phyloP scores from a whole-genome alignment of 1,284 basidiomycete genomes.

The Filobasidium uniguttulatum region DNA sequence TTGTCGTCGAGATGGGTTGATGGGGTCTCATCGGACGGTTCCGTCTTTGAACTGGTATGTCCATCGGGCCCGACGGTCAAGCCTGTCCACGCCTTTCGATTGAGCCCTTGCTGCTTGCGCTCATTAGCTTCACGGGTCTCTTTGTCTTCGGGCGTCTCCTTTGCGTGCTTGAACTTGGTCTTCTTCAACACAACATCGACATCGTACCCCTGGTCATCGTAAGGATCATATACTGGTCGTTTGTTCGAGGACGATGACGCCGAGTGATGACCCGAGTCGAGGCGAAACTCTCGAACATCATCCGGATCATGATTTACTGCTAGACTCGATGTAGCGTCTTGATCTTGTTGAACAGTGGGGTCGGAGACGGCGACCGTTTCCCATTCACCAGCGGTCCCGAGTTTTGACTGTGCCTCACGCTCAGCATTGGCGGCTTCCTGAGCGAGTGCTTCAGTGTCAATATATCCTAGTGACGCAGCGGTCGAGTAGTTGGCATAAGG shows the following conservation, averaged over 20 bases:
- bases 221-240: constrained; percentile 7
- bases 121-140: neutral
- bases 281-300: constrained; percentile 9
- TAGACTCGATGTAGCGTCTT: neutral
- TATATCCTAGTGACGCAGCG: constrained; percentile 63
- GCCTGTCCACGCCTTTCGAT: constrained; percentile 1
- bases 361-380: constrained; percentile 45
- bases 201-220: constrained; percentile 25
- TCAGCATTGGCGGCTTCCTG: constrained; percentile 5
- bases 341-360: neutral
- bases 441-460: constrained; percentile 52
- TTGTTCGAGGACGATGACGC: neutral
- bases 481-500: constrained; percentile 74
- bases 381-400: constrained; percentile 73
- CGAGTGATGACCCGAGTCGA: neutral
- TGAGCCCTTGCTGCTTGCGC: constrained; percentile 6
- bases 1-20: no score
- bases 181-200: constrained; percentile 21
- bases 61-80: neutral
- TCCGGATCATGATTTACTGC: constrained; percentile 6
- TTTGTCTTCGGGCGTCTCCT: constrained; percentile 2
- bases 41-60: no score
- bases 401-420: constrained; percentile 45
- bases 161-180: neutral
- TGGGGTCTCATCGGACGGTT: no score